Percentiles rank a stretch among this genome's conserved stretches.
Conservation (phyloP, 2,329 filamentous ascomycete genomes). For the Fusarium sp. region DNA sequence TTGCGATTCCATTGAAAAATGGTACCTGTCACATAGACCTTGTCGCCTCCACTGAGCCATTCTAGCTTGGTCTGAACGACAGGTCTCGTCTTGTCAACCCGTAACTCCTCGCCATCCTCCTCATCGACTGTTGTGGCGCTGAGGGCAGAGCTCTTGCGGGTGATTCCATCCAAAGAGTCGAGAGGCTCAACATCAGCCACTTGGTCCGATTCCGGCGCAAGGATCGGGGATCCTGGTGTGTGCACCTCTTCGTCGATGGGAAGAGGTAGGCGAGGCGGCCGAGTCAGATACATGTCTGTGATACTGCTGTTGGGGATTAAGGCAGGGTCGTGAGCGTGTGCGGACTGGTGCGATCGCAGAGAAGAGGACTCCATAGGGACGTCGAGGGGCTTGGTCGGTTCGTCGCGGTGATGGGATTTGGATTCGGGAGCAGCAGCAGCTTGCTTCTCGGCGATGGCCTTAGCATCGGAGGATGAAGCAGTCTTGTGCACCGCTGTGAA, state of each 20-base stretch:
- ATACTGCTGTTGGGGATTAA: constrained; percentile 68
- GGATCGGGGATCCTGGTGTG: constrained; percentile 89
- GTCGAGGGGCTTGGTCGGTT: constrained; percentile 68
- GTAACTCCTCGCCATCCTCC: constrained; percentile 80
- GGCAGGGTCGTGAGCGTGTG: constrained; percentile 55
- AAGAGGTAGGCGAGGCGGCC: constrained; percentile 89
- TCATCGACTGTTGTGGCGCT: constrained; percentile 79
- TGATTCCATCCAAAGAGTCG: constrained; percentile 62
- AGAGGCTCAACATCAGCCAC: constrained; percentile 64
- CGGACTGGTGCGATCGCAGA: constrained; percentile 54
- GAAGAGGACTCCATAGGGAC: constrained; percentile 62
- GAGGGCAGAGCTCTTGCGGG: constrained; percentile 68
- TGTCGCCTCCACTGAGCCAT: constrained; percentile 86
- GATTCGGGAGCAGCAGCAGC: constrained; percentile 14
- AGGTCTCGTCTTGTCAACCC: constrained; percentile 78
- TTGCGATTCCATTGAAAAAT: constrained; percentile 98
- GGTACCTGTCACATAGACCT: constrained; percentile 95
- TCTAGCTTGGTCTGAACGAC: constrained; percentile 87
- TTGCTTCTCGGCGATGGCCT: constrained; percentile 24
- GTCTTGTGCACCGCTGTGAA: constrained; percentile 48
- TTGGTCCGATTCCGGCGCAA: constrained; percentile 74
- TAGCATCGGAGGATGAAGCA: constrained; percentile 37
- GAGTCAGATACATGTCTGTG: constrained; percentile 72
- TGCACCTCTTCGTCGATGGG: constrained; percentile 94
- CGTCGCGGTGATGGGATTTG: constrained; percentile 45